Evolutionary conservation across 2,329 filamentous ascomycete genomes (phyloP), one percentile per base, ranked within the genome.

Genomic region (Fusarium dimerum): DNA sequence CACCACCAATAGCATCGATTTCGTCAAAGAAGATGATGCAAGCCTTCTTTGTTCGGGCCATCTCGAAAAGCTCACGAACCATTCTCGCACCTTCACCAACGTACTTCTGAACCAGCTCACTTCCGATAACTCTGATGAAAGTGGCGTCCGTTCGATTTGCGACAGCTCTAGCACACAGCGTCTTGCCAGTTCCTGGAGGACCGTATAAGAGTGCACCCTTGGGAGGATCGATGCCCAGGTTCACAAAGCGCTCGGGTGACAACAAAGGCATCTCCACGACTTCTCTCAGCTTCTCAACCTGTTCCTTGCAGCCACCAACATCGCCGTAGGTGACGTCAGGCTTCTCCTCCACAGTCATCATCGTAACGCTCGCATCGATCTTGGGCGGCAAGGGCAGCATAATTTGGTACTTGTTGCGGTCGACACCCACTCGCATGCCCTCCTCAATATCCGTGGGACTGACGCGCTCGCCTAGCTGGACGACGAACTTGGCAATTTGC

Each of bases 321-420:
- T 99, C 94, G 65, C 94, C 94, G 67, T 99, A 99, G 57, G 94
- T 99, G 56, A 99, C 94, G 73, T 99, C 94, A 15, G 94, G 94
- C 81, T 99, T 99, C 78, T 99, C 94, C 79, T 99, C 94, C 60
- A 99, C 94, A 46, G 94, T 97, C 94, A 99, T 99, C 94, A 99
- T 99, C 39, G 94, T 99, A 62, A 99, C 94, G 64, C 90, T 96
- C 48, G 94, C 93, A 69, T 99, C 94, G 78, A 99, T 99, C 82
- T 97, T 99, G 36, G 94, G 94, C 41, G 94, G 94, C 49, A 99
- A 78, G 36, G 94, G 94, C 44, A 99, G 82, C 73, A 99, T 86
- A 68, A 99, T 99, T 77, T 99, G 94, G 76, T 99, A 99, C 81
- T 99, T 99, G 80, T 95, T 97, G 52, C 94, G 84, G 75, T 99